phyloP scores from a whole-genome alignment of 202 grass and related monocot species.

The Carex arenaria region DNA sequence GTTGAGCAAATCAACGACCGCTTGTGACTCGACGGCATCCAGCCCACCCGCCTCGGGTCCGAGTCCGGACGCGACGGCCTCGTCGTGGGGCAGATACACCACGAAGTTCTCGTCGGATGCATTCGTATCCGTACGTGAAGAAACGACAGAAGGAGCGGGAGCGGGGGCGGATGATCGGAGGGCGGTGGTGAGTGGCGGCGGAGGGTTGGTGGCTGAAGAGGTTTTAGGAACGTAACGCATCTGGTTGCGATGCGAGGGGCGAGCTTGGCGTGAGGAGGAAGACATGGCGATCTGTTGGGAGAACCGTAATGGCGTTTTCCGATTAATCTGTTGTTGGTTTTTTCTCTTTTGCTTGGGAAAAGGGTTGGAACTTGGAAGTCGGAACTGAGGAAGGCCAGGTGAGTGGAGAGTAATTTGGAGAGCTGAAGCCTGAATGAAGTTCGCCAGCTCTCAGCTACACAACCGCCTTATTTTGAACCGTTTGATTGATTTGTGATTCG shows the following conservation, averaged over 20 bases:
- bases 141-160: not conserved
- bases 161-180: constrained; percentile 47
- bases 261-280: constrained; percentile 33
- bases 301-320: constrained; percentile 35
- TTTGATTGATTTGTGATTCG: not conserved
- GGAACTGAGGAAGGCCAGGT: too few species aligned
- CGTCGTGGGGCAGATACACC: constrained; percentile 81
- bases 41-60: constrained; percentile 52
- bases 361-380: not conserved
- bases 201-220: constrained; percentile 19
- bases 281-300: constrained; percentile 37
- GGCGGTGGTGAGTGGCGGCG: constrained; percentile 51
- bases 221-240: constrained; percentile 56
- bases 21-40: constrained; percentile 79
- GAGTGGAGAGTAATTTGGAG: too few species aligned
- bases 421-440: too few species aligned
- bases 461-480: not conserved
- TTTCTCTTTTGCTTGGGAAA: constrained; percentile 12
- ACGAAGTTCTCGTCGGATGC: constrained; percentile 38
- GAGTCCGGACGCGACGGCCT: constrained; percentile 78
- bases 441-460: too few species aligned
- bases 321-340: not conserved
- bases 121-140: not conserved
- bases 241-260: constrained; percentile 27
- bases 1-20: constrained; percentile 86